These are phyloP conservation scores for Gossypium longicalyx DNA, from an alignment of 345 rosid genomes.

Conservation along the genomic window DNA sequence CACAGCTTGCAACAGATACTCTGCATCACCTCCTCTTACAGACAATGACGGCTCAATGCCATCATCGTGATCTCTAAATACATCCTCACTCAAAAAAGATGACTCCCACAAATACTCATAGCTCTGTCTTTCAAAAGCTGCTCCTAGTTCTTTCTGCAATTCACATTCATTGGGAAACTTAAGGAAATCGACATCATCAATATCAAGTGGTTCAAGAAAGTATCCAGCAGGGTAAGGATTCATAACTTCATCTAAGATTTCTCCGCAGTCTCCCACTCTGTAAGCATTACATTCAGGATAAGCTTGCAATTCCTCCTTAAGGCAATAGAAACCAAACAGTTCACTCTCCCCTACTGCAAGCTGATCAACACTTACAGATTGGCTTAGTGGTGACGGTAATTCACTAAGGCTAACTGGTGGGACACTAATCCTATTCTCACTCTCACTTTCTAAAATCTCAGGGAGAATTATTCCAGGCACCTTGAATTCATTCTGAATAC, in stretches of 20 bases:
- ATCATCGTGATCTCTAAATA: slow-evolving; percentile 9
- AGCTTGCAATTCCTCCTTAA: slow-evolving; percentile 32
- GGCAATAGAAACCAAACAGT: slow-evolving; percentile 21
- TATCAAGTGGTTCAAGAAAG: slow-evolving; percentile 11
- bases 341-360: slow-evolving; percentile 27
- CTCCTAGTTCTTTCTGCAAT: slow-evolving; percentile 44
- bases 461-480: slow-evolving; percentile 18
- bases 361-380: slow-evolving; percentile 18
- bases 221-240: slow-evolving; percentile 15
- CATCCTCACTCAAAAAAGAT: slow-evolving; percentile 18
- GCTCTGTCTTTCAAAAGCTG: slow-evolving; percentile 21
- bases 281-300: slow-evolving; percentile 19
- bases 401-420: slow-evolving; percentile 18
- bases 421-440: not conserved
- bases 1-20: slow-evolving; percentile 44
- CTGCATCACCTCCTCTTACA: slow-evolving; percentile 24
- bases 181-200: slow-evolving; percentile 15
- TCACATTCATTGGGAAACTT: slow-evolving; percentile 38
- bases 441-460: slow-evolving; percentile 19
- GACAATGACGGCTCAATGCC: slow-evolving; percentile 22
- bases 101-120: slow-evolving; percentile 26
- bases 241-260: slow-evolving; percentile 18
- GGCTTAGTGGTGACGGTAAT: slow-evolving; percentile 19
- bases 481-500: slow-evolving; percentile 6
- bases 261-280: slow-evolving; percentile 18